These are phyloP conservation scores for Mortierella sp. DNA, from an alignment of 371 early-diverging fungal species.

Conservation along the genomic window DNA sequence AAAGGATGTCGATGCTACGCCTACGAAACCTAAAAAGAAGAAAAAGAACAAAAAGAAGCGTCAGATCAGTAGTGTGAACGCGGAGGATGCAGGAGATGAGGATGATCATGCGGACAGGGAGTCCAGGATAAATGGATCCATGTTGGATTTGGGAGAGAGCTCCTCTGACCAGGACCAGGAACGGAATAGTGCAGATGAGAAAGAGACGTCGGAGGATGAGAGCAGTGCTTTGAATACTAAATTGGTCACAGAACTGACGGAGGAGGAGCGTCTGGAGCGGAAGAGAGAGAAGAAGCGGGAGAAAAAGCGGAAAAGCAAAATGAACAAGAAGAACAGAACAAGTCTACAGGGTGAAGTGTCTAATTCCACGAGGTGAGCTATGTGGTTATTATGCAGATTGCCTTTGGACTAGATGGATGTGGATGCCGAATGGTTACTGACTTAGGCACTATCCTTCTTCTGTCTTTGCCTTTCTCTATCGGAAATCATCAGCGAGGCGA, in stretches of 20 bases:
- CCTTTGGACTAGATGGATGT: no score
- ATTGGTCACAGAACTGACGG: neutral
- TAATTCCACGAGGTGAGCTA: neutral
- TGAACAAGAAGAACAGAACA: slow-evolving; percentile 44
- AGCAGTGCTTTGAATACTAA: neutral
- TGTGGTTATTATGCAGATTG: no score
- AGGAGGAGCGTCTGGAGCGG: slow-evolving; percentile 23
- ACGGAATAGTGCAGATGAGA: neutral
- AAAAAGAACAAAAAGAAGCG: slow-evolving; percentile 51
- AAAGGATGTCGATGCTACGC: neutral
- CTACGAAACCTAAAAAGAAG: slow-evolving; percentile 38
- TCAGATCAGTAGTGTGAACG: slow-evolving; percentile 10
- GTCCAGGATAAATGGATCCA: neutral
- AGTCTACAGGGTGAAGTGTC: neutral
- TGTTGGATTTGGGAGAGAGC: neutral
- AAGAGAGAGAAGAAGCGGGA: slow-evolving; percentile 35
- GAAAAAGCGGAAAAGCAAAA: slow-evolving; percentile 39
- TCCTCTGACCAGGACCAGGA: neutral
- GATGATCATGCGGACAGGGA: slow-evolving; percentile 2
- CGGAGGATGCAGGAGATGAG: slow-evolving; percentile 14
- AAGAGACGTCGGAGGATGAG: neutral
- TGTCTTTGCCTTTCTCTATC: no score
- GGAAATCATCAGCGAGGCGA: no score
- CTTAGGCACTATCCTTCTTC: no score
- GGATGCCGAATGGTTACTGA: no score